Evolutionary conservation across 1,284 basidiomycete genomes (phyloP).

Genomic region (Malassezia globosa): DNA sequence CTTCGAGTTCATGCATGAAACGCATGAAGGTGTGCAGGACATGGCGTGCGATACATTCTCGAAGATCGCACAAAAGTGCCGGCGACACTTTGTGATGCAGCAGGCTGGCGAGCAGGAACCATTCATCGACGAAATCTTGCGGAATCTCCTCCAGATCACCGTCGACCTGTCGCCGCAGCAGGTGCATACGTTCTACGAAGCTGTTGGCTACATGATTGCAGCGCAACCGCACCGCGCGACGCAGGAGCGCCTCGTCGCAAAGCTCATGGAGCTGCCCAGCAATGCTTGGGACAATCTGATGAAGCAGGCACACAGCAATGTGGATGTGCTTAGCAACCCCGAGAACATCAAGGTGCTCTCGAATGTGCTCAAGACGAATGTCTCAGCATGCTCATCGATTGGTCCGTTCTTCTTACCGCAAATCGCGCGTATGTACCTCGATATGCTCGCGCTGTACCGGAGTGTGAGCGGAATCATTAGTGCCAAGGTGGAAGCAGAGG

Average conservation of each 20-base stretch:
- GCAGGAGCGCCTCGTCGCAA: conserved; percentile 86
- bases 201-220: conserved; percentile 98
- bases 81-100: conserved; percentile 96
- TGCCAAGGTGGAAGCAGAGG: conserved; percentile 67
- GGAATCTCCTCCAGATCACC: conserved; percentile 82
- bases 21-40: conserved; percentile 97
- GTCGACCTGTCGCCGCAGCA: conserved; percentile 90
- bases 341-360: conserved; percentile 96
- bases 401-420: conserved; percentile 95
- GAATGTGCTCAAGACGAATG: conserved; percentile 97
- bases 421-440: conserved; percentile 87
- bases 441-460: conserved; percentile 96
- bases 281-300: conserved; percentile 96
- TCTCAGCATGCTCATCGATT: conserved; percentile 91
- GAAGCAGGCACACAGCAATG: conserved; percentile 83
- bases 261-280: conserved; percentile 95
- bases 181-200: conserved; percentile 58
- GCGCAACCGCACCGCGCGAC: conserved; percentile 95
- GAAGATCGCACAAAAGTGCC: conserved; percentile 98
- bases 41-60: conserved; percentile 99
- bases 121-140: conserved; percentile 94
- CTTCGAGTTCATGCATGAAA: conserved; percentile 99
- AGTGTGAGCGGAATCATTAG: conserved; percentile 96
- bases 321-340: conserved; percentile 77
- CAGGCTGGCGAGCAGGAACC: conserved; percentile 95